phyloP scores from a whole-genome alignment of 108 stramenopile genomes.

The Cyclotella atomus region DNA sequence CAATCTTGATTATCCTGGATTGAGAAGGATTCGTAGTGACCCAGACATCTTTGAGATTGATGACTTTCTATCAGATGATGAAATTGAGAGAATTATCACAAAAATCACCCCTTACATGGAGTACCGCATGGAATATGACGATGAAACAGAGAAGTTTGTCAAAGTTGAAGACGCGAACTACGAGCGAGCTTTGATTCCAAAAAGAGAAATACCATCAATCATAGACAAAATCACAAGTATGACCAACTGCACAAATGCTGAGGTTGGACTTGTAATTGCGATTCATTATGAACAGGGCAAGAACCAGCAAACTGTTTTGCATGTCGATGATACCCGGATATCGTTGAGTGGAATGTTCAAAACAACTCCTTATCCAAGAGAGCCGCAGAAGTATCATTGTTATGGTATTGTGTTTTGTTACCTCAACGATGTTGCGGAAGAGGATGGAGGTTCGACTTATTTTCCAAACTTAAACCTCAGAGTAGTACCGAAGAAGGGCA shows the following conservation, averaged over 20 bases:
- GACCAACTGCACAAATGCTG: neutral
- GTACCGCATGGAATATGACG: neutral
- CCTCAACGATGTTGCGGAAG: conserved; percentile 3
- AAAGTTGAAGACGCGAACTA: neutral
- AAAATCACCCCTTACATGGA: neutral
- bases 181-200: neutral
- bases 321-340: neutral
- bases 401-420: neutral
- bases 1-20: neutral
- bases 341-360: neutral
- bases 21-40: neutral
- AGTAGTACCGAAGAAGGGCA: neutral
- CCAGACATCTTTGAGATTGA: neutral
- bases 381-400: neutral
- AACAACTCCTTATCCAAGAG: neutral
- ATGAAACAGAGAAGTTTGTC: neutral
- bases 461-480: neutral
- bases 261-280: neutral
- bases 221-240: neutral
- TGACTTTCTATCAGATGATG: neutral
- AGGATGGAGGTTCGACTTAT: neutral
- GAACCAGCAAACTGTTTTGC: neutral
- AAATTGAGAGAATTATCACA: neutral
- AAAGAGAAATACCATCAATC: neutral
- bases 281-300: neutral